Base-by-base conservation (phyloP, 2,329 filamentous ascomycete genomes). In the Aspergillus quadrilineatus region DNA sequence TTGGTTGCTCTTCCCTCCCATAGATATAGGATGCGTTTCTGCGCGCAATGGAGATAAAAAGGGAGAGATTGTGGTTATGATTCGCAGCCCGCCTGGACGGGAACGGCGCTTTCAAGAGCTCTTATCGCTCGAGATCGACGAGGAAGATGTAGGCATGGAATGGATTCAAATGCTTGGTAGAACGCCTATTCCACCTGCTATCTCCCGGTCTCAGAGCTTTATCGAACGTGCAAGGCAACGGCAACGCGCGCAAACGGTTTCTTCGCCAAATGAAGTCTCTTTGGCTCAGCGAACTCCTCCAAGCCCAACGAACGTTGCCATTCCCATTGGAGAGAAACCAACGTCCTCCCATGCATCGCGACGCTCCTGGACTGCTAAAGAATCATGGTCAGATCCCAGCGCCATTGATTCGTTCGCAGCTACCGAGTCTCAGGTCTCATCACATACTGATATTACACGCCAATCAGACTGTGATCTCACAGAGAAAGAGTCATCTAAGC, bases 1-100 rank as follows among this genome's bases (percentile, higher is more conserved):
- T 52, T 97, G 91, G 86, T 82, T 99, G 4, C 81, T 99, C 0
- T 96, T 99, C 67, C 89, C 92, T n/a, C 93, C 94, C 1, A 81
- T 97, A n/a, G 81, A 87, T 15, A 81, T 85, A 61, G 80, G 82
- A 36, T 82, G 85, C 58, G 82, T 96, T 17, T 97, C 94, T 10
- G 90, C 92, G 49, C 86, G 93, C 39, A 85, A 82, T 58, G 92
- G 92, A 10, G 87, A 92, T 37, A 72, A 77, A n/a, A 80, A 83
- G 51, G 83, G 85, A 29, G 87, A 95, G 63, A 82, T 97, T 59
- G 82, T 96, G 7, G 78, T 96, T 57, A 97, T 97, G 92, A 82
- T 97, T 53, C 86, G 91, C 57, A 92, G 91, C 41, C 78, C 79
- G 60, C 83, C 85, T 37, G 82, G 81, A 6, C 78, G 79, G 46